Evolutionary conservation across 768 basidiomycete species (phyloP).

Genomic region (Trametes cingulata): DNA sequence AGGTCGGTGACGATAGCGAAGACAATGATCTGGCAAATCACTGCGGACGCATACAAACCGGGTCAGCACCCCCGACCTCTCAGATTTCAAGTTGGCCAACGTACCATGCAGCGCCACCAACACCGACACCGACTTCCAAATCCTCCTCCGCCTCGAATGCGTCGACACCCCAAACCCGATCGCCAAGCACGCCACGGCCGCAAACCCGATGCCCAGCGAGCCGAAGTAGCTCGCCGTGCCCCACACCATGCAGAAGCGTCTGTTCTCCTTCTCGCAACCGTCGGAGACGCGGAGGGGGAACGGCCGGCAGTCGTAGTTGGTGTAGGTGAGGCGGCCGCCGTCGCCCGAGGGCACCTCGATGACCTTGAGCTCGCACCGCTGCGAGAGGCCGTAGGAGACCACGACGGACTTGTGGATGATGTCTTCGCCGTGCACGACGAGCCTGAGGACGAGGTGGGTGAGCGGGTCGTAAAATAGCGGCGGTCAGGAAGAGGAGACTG

Average conservation of each 20-base stretch:
- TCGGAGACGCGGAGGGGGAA: constrained; percentile 61
- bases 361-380: constrained; percentile 55
- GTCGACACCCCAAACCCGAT: constrained; percentile 72
- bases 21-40: constrained; percentile 57
- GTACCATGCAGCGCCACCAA: constrained; percentile 63
- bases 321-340: constrained; percentile 50
- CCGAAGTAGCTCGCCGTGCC: constrained; percentile 66
- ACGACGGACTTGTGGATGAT: constrained; percentile 48
- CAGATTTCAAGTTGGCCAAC: constrained; percentile 11
- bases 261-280: constrained; percentile 52
- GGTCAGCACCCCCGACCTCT: not conserved
- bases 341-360: constrained; percentile 48
- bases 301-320: constrained; percentile 58
- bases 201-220: constrained; percentile 68
- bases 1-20: constrained; percentile 67
- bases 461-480: constrained; percentile 9
- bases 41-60: constrained; percentile 33
- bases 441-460: constrained; percentile 29
- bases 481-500: constrained; percentile 10
- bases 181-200: constrained; percentile 53
- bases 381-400: constrained; percentile 57
- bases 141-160: constrained; percentile 68
- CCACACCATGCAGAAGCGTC: constrained; percentile 66
- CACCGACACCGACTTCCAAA: constrained; percentile 74
- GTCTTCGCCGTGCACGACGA: constrained; percentile 42